These are phyloP conservation scores for Yamadazyma sp. DNA, from an alignment of 1,139 yeast genomes.

Conservation along the genomic window DNA sequence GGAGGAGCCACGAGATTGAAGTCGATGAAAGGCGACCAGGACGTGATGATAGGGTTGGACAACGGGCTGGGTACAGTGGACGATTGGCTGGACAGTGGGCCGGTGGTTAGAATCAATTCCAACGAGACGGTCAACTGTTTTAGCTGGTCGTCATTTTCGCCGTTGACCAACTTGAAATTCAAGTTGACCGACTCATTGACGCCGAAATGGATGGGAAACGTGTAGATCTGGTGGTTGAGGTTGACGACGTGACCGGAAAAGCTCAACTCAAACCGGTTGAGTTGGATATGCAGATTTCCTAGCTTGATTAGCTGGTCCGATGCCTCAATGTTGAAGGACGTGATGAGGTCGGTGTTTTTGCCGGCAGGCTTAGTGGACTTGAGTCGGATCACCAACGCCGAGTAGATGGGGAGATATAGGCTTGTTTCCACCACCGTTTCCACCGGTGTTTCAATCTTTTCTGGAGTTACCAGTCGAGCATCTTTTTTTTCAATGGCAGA, in stretches of 20 bases:
- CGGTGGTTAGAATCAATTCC: conserved; percentile 18
- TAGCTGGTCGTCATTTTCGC: conserved; percentile 26
- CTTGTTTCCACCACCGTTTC: not conserved
- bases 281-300: conserved; percentile 12
- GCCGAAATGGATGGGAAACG: conserved; percentile 33
- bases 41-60: conserved; percentile 39
- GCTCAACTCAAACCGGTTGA: conserved; percentile 25
- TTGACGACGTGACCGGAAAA: conserved; percentile 36
- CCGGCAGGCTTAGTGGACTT: conserved; percentile 61
- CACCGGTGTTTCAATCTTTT: not conserved
- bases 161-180: conserved; percentile 43
- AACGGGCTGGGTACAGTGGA: conserved; percentile 8
- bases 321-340: conserved; percentile 57
- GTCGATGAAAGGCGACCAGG: conserved; percentile 63
- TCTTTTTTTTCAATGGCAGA: not conserved
- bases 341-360: conserved; percentile 48
- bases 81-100: not conserved
- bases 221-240: conserved; percentile 22
- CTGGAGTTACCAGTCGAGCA: conserved; percentile 2
- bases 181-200: conserved; percentile 36
- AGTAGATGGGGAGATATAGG: conserved; percentile 21
- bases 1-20: conserved; percentile 52
- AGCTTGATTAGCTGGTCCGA: conserved; percentile 41
- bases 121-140: conserved; percentile 32
- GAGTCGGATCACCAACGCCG: conserved; percentile 47